Conservation (phyloP, 495 filamentous ascomycete species). For the Tuber borchii region DNA sequence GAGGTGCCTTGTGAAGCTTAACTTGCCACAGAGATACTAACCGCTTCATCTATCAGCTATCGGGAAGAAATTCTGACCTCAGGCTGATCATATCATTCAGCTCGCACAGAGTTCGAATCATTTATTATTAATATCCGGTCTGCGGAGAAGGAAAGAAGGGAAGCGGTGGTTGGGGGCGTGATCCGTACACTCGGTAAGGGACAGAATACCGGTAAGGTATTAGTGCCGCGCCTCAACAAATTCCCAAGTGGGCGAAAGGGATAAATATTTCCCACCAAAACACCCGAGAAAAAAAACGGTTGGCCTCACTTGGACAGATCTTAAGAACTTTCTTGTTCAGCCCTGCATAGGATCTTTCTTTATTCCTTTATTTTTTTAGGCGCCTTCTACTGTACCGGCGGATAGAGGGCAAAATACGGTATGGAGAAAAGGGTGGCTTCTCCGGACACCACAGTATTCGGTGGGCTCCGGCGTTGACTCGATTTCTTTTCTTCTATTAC, state of each 20-base stretch:
- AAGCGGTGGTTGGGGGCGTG: not conserved
- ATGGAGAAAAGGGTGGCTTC: not conserved
- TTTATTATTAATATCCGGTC: too few species aligned
- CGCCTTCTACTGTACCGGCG: not conserved
- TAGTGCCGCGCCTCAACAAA: constrained; percentile 30
- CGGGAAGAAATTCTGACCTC: not conserved
- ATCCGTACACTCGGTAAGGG: not conserved
- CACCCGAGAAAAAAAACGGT: constrained; percentile 11
- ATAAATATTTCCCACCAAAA: constrained; percentile 31
- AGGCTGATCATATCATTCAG: not conserved
- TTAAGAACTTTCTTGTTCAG: not conserved
- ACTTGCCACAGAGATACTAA: not conserved
- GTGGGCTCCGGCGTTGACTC: constrained; percentile 2
- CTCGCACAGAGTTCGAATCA: not conserved
- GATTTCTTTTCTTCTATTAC: constrained; percentile 3
- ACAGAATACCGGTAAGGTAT: constrained; percentile 11
- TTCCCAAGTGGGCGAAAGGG: constrained; percentile 20
- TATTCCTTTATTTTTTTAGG: not conserved
- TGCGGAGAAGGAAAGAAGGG: not conserved
- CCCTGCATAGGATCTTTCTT: constrained; percentile 17
- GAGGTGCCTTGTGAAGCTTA: not conserved
- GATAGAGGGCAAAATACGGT: constrained; percentile 1
- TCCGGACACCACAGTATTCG: not conserved
- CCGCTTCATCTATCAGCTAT: not conserved
- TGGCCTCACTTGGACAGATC: constrained; percentile 12